Percentiles rank a stretch among this genome's conserved stretches.
These are phyloP conservation scores for Fusarium illudens DNA, from an alignment of 2,329 filamentous ascomycete genomes.

Conservation along the genomic window DNA sequence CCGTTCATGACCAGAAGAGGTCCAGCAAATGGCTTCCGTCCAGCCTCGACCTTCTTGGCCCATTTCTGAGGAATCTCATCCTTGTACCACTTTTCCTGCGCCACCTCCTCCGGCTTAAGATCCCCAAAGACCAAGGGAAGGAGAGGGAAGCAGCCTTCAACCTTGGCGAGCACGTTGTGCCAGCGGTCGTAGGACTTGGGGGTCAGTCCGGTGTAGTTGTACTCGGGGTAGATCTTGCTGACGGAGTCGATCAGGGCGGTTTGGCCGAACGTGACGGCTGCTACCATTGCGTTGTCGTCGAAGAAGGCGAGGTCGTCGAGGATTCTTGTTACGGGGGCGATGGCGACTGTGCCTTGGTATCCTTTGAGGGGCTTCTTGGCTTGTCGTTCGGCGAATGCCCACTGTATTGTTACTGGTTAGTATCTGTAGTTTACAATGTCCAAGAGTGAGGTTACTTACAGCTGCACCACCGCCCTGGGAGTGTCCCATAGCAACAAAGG, in stretches of 20 bases:
- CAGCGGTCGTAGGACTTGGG: conserved; percentile 19
- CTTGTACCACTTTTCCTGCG: background rate
- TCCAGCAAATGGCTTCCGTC: background rate
- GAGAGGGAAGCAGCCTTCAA: conserved; percentile 20
- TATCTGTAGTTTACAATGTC: background rate
- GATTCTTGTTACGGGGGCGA: conserved; percentile 24
- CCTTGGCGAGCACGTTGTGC: conserved; percentile 20
- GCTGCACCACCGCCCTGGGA: background rate
- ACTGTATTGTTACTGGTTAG: background rate
- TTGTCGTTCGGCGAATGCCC: conserved; percentile 26
- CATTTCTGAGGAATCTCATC: background rate
- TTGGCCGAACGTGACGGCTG: conserved; percentile 6
- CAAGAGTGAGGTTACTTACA: background rate
- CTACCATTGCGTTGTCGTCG: conserved; percentile 2
- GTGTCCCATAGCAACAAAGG: background rate
- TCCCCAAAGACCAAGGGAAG: conserved; percentile 2
- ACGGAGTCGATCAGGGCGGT: conserved; percentile 13
- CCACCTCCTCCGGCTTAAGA: background rate
- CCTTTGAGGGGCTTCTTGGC: conserved; percentile 19
- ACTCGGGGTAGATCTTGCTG: conserved; percentile 17
- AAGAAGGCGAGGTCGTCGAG: conserved; percentile 16
- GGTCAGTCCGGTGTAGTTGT: conserved; percentile 22
- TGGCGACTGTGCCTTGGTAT: conserved; percentile 21
- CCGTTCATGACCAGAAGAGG: background rate
- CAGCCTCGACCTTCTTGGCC: background rate